Percentiles rank a stretch among this genome's conserved stretches.
Conservation (phyloP, 306 rosid species). For the Medicago lupulina region DNA sequence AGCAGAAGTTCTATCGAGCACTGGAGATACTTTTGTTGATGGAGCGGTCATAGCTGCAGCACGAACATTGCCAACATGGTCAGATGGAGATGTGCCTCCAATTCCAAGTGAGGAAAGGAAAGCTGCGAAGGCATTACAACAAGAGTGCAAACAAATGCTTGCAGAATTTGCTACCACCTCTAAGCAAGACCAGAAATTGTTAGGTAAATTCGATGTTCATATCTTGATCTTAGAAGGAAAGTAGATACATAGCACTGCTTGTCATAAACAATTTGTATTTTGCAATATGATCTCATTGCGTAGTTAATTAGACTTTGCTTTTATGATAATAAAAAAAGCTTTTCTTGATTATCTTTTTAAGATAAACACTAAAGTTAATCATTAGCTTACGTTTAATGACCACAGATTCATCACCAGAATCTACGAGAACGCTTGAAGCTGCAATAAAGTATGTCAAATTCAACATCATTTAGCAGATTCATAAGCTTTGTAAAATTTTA, state of each 20-base stretch:
- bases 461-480: slow-evolving; percentile 34
- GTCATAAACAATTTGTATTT: background rate
- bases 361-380: slow-evolving; percentile 30
- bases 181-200: slow-evolving; percentile 70
- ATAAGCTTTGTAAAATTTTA: slow-evolving; percentile 16
- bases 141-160: slow-evolving; percentile 77
- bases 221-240: slow-evolving; percentile 10
- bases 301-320: slow-evolving; percentile 25
- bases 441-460: slow-evolving; percentile 65
- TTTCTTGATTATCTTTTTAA: background rate
- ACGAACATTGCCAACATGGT: slow-evolving; percentile 90
- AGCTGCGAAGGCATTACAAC: slow-evolving; percentile 78
- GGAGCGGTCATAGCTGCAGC: slow-evolving; percentile 93
- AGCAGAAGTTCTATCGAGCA: slow-evolving; percentile 63
- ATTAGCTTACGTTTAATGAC: slow-evolving; percentile 18
- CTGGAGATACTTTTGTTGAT: slow-evolving; percentile 75
- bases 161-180: slow-evolving; percentile 66
- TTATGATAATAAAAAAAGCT: slow-evolving; percentile 11
- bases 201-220: slow-evolving; percentile 53
- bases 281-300: background rate
- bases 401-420: slow-evolving; percentile 72
- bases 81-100: slow-evolving; percentile 83
- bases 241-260: background rate
- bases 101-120: slow-evolving; percentile 78
- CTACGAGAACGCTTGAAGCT: slow-evolving; percentile 67